Percentiles rank a stretch among this genome's conserved stretches.
Evolutionary conservation across 1,284 basidiomycete species (phyloP).

Genomic region (Inonotus obliquus): DNA sequence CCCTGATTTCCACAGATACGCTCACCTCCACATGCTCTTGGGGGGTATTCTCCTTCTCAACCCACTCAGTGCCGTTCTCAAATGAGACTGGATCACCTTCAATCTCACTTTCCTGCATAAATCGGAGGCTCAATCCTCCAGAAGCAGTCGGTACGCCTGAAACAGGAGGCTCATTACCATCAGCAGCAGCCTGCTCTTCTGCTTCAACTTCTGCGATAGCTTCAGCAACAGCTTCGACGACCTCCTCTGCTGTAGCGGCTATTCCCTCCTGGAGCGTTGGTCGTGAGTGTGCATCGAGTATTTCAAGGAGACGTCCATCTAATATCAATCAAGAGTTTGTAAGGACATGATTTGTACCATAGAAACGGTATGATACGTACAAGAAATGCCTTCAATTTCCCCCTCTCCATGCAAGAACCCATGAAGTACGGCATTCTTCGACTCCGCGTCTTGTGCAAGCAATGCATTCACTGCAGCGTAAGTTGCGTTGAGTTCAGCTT

Average conservation of each 20-base stretch:
- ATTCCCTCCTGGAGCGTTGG: slow-evolving; percentile 37
- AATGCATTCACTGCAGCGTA: slow-evolving; percentile 48
- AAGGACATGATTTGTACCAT: neutral
- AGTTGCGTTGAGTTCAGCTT: slow-evolving; percentile 50
- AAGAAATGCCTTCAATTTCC: slow-evolving; percentile 52
- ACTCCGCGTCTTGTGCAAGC: slow-evolving; percentile 45
- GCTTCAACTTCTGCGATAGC: neutral
- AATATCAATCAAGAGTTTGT: neutral
- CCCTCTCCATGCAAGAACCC: slow-evolving; percentile 54
- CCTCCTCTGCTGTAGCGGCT: slow-evolving; percentile 15
- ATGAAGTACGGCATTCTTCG: slow-evolving; percentile 45
- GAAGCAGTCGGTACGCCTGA: neutral
- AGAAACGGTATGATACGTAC: slow-evolving; percentile 36
- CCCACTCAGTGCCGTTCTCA: slow-evolving; percentile 48
- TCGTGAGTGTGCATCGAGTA: slow-evolving; percentile 47
- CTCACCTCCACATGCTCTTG: slow-evolving; percentile 19
- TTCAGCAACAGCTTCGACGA: slow-evolving; percentile 8
- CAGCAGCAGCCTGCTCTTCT: neutral
- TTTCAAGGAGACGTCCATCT: slow-evolving; percentile 58
- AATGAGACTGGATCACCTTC: slow-evolving; percentile 41
- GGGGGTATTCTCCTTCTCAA: slow-evolving; percentile 33
- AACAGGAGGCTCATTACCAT: slow-evolving; percentile 33
- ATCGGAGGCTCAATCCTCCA: slow-evolving; percentile 48
- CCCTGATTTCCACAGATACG: slow-evolving; percentile 29
- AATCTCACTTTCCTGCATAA: slow-evolving; percentile 75